Percentiles rank a stretch among this genome's conserved stretches.
Conservation (phyloP, 2,329 filamentous ascomycete species). For the Ophiostoma australiae region DNA sequence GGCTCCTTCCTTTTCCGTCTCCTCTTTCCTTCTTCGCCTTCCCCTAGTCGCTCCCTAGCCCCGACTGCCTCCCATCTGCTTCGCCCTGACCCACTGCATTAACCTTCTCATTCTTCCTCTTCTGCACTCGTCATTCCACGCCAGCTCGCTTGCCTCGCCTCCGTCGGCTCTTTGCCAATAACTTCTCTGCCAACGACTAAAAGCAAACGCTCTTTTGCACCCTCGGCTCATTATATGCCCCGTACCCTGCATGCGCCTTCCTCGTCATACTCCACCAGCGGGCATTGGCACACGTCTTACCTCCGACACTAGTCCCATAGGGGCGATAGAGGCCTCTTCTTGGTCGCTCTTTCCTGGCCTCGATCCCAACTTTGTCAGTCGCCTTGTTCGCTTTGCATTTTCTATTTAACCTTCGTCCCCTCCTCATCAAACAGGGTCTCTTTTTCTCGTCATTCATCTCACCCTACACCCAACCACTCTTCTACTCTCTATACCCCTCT, state of each 20-base stretch:
- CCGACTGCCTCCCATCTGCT: not conserved
- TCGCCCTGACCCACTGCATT: constrained; percentile 2
- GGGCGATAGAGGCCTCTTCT: not conserved
- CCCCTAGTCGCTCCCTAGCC: not conserved
- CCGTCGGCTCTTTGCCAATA: not conserved
- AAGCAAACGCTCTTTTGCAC: not conserved
- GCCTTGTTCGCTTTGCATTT: not conserved
- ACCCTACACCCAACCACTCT: not conserved
- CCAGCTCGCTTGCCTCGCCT: not conserved
- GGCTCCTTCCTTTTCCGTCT: not conserved
- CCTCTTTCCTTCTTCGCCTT: not conserved
- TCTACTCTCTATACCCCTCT: too few relatives aligned
- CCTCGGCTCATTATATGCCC: not conserved
- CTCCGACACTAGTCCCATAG: constrained; percentile 9
- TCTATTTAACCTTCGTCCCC: not conserved
- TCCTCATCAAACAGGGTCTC: not conserved
- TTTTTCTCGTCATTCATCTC: not conserved
- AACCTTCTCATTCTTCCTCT: not conserved
- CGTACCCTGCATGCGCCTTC: not conserved
- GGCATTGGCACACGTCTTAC: constrained; percentile 10
- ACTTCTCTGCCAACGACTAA: too few relatives aligned
- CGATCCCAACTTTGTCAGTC: not conserved
- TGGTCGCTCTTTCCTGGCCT: not conserved
- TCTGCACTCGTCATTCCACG: not conserved
- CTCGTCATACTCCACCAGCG: not conserved